Base-by-base conservation (phyloP, 208 protist species). In the Crithidia sp. region DNA sequence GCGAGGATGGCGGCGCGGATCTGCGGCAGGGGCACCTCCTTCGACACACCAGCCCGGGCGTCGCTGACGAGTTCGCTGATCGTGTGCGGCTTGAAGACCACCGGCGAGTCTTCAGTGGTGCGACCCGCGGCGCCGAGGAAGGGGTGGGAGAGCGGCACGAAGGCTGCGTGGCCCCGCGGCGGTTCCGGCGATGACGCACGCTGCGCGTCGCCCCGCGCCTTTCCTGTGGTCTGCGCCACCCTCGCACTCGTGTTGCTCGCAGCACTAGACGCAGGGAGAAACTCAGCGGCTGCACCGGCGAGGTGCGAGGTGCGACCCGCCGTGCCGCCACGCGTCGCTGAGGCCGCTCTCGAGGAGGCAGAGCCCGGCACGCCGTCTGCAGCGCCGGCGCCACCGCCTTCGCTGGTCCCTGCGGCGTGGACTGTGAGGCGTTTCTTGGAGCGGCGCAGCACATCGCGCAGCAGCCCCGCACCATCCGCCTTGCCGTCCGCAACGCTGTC, bases 391-490 rank as follows among this genome's bases (percentile, higher is more conserved):
- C 16, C 56, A 61, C 56, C 17, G 5, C 8, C 36, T 28, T 39
- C 50, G 41, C 47, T 14, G 37, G 64, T 19, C 39, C 40, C 44
- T 10, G 39, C 64, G 52, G 14, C 17, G 40, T 50, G 64, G 39
- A 10, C 14, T n/a, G 19, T 14, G 39, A 70, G 19, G 14, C 53
- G 65, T n/a, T 67, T 66, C 52, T 78, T 78, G 40, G 73, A 71
- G 6, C 59, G 47, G 39, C 66, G 73, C 45, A 78, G 66, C 17
- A 78, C 69, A 37, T 78, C 73, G 43, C 69, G 63, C 52, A 78
- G 73, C 59, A 78, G 19, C 47, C 59, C 50, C 3, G 53, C 66
- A 2, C 59, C 59, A 12, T 36, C 64, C 3, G 39, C 66, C 49
- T 52, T 49, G 14, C 5, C 41, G 10, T 8, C 53, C 28, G 39